Conservation (phyloP, 1,284 basidiomycete genomes). For the Fistulina hepatica region DNA sequence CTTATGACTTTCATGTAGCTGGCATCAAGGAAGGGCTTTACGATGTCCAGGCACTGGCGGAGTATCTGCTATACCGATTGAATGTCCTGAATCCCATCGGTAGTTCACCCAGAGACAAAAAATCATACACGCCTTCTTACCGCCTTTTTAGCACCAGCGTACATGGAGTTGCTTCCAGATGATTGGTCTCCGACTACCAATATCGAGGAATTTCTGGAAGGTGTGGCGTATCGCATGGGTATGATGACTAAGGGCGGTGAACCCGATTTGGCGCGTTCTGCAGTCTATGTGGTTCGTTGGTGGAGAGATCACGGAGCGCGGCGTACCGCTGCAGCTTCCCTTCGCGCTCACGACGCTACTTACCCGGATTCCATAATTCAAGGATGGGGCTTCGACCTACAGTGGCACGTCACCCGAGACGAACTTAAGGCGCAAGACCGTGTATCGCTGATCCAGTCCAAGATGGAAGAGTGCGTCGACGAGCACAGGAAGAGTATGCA, state of each 20-base stretch:
- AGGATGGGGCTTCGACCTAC: slow-evolving; percentile 80
- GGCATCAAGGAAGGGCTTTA: slow-evolving; percentile 94
- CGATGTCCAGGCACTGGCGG: slow-evolving; percentile 72
- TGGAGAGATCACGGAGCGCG: slow-evolving; percentile 70
- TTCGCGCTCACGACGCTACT: slow-evolving; percentile 15
- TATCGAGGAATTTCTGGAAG: slow-evolving; percentile 52
- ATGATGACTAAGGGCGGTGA: slow-evolving; percentile 72
- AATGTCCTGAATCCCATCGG: slow-evolving; percentile 66
- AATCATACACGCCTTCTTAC: too few species aligned
- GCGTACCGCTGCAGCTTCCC: slow-evolving; percentile 31
- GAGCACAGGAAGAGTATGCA: slow-evolving; percentile 33
- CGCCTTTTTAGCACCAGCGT: slow-evolving; percentile 52
- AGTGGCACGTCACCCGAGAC: slow-evolving; percentile 42
- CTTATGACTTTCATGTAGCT: slow-evolving; percentile 37
- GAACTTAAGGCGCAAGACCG: slow-evolving; percentile 15
- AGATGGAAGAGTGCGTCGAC: slow-evolving; percentile 64
- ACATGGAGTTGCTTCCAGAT: slow-evolving; percentile 50
- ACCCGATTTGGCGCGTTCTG: slow-evolving; percentile 59
- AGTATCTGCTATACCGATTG: slow-evolving; percentile 83
- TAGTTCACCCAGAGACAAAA: too few species aligned
- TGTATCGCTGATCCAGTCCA: slow-evolving; percentile 36
- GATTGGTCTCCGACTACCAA: slow-evolving; percentile 46
- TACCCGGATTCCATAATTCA: too few species aligned
- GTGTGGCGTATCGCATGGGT: slow-evolving; percentile 66
- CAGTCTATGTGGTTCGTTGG: slow-evolving; percentile 72